Percentiles rank a stretch among this genome's conserved stretches.
These are phyloP conservation scores for Capronia epimyces DNA, from an alignment of 2,329 filamentous ascomycete genomes.

Conservation along the genomic window DNA sequence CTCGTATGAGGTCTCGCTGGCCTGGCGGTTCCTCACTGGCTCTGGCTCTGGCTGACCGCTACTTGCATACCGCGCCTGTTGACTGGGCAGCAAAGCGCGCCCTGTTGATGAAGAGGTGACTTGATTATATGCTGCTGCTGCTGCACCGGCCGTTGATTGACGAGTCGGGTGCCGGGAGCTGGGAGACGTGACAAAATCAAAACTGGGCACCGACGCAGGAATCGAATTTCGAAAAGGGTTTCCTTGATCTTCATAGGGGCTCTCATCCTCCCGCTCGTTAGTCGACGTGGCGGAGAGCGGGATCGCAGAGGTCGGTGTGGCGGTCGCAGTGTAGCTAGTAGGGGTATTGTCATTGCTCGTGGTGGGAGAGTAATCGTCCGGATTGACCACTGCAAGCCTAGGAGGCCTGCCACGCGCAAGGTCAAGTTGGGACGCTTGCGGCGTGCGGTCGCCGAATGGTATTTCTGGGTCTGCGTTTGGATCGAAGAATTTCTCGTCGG, in stretches of 20 bases:
- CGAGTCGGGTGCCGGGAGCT: slow-evolving; percentile 14
- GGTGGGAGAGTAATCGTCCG: slow-evolving; percentile 21
- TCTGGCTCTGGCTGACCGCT: slow-evolving; percentile 8
- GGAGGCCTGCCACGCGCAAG: slow-evolving; percentile 17
- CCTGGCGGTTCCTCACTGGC: slow-evolving; percentile 6
- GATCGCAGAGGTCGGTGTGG: slow-evolving; percentile 25
- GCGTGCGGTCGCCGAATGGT: slow-evolving; percentile 18
- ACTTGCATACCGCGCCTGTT: slow-evolving; percentile 30
- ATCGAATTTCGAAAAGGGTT: slow-evolving; percentile 29
- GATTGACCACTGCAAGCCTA: slow-evolving; percentile 27
- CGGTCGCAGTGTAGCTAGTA: slow-evolving; percentile 25
- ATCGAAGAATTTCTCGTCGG: slow-evolving; percentile 29
- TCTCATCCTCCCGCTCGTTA: slow-evolving; percentile 11
- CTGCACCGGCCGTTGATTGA: slow-evolving; percentile 15
- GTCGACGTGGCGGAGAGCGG: slow-evolving; percentile 8
- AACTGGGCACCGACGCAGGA: slow-evolving; percentile 25
- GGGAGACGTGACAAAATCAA: slow-evolving; percentile 22
- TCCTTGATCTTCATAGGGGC: slow-evolving; percentile 26
- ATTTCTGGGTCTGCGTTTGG: slow-evolving; percentile 24
- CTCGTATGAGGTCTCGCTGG: slow-evolving; percentile 16
- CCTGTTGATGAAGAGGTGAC: slow-evolving; percentile 22
- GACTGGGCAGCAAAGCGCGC: slow-evolving; percentile 33
- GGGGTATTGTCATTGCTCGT: slow-evolving; percentile 27
- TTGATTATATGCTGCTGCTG: slow-evolving; percentile 17
- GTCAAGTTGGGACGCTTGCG: slow-evolving; percentile 15